A percentile compares a stretch with the other conserved stretches of the same genome.
Evolutionary conservation across 2,329 filamentous ascomycete genomes (phyloP).

Genomic region (Sporothrix luriei): DNA sequence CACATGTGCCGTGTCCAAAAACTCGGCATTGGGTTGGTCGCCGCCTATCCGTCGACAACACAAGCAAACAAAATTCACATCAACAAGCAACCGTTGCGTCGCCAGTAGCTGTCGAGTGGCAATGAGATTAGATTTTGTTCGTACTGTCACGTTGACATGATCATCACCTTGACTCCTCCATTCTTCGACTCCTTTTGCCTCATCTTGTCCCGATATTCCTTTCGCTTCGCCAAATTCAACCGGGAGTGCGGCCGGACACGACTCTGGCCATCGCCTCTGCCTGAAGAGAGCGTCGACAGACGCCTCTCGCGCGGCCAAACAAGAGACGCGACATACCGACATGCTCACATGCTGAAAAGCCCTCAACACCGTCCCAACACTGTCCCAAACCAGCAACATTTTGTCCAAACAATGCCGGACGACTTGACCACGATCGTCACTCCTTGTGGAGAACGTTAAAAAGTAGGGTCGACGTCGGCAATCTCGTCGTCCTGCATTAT

Average conservation of each 20-base stretch:
- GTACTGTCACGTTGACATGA: background rate
- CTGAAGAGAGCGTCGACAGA: background rate
- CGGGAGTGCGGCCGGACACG: slow-evolving; percentile 12
- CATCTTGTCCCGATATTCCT: slow-evolving; percentile 2
- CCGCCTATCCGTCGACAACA: background rate
- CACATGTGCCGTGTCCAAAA: background rate
- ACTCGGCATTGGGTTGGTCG: background rate
- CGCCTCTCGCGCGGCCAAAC: background rate
- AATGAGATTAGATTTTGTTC: too few species aligned
- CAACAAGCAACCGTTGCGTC: too few species aligned
- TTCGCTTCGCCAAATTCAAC: background rate
- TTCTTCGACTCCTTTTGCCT: background rate
- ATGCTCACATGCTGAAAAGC: background rate
- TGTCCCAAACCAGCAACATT: background rate
- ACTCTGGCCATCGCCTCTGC: slow-evolving; percentile 3
- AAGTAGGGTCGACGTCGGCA: background rate
- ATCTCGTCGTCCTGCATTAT: slow-evolving; percentile 10
- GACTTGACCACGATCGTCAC: slow-evolving; percentile 2
- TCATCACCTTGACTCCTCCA: background rate
- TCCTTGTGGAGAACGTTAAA: too few species aligned
- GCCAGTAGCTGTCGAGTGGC: too few species aligned
- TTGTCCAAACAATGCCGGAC: background rate
- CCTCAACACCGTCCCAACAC: background rate
- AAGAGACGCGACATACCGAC: background rate
- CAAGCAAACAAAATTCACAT: too few species aligned